Evolutionary conservation across 768 basidiomycete genomes (phyloP).

Genomic region (Suillus alpinus): DNA sequence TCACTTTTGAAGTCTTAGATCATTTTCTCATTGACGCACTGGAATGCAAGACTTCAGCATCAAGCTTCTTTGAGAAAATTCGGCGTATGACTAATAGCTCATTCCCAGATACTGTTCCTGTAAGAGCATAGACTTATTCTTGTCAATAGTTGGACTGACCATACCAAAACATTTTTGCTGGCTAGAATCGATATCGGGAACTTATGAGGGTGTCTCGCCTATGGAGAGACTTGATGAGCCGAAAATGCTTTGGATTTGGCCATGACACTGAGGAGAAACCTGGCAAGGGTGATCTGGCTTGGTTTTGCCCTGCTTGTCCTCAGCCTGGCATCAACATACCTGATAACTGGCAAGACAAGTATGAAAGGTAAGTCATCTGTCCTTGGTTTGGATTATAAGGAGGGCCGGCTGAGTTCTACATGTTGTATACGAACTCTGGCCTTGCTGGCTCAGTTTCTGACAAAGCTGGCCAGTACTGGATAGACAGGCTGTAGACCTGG

Average conservation of each 20-base stretch:
- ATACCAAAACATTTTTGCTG: too few relatives aligned
- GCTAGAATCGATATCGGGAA: constrained; percentile 10
- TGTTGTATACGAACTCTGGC: too few relatives aligned
- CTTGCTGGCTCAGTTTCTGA: too few relatives aligned
- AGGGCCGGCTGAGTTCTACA: too few relatives aligned
- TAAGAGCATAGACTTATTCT: too few relatives aligned
- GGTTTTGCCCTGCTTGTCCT: constrained; percentile 28
- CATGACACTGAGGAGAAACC: constrained; percentile 9
- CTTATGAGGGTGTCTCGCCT: constrained; percentile 10
- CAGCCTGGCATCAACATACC: constrained; percentile 26
- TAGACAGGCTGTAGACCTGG: too few relatives aligned
- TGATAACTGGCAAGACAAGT: constrained; percentile 14
- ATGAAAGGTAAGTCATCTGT: constrained; percentile 3
- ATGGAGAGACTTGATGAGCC: constrained; percentile 4
- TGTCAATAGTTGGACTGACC: too few relatives aligned
- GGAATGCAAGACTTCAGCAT: constrained; percentile 12
- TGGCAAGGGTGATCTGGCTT: constrained; percentile 8
- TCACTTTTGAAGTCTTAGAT: constrained; percentile 21
- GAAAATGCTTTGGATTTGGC: constrained; percentile 7
- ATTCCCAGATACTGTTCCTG: too few relatives aligned
- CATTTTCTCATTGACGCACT: constrained; percentile 13
- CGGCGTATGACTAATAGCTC: too few relatives aligned
- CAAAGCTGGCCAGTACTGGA: too few relatives aligned
- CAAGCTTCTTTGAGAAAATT: neutral
- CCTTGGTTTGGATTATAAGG: neutral